Conservation (phyloP, 345 rosid species). For the Balakata baccata region DNA sequence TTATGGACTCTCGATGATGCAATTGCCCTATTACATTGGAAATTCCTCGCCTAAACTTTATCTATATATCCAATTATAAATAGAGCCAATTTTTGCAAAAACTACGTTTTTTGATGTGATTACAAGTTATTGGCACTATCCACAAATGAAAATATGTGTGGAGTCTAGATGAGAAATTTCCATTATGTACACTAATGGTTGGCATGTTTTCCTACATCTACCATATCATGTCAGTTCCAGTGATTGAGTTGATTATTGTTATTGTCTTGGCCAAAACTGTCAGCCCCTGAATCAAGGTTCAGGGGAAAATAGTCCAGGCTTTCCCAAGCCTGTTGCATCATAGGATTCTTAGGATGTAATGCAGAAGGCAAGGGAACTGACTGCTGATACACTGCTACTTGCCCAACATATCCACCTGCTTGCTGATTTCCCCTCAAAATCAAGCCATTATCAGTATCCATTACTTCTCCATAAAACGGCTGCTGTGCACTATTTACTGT, state of each 20-base stretch:
- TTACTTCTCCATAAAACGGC: no score
- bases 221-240: not conserved
- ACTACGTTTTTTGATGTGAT: no score
- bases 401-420: no score
- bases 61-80: no score
- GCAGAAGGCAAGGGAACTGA: not conserved
- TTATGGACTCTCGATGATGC: no score
- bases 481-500: not conserved
- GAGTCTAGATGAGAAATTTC: not conserved
- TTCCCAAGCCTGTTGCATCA: slow-evolving; percentile 6
- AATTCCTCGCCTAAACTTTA: no score
- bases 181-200: not conserved
- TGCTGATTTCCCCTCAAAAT: no score
- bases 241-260: not conserved
- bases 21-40: no score
- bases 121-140: no score
- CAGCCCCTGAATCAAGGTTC: not conserved
- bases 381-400: not conserved
- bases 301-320: not conserved
- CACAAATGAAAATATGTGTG: no score
- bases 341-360: not conserved
- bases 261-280: not conserved
- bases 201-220: not conserved
- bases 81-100: no score
- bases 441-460: no score